Evolutionary conservation across 352 stramenopile species (phyloP), one percentile per base, ranked within the genome.

Genomic region (Pilasporangium apinafurcum): DNA sequence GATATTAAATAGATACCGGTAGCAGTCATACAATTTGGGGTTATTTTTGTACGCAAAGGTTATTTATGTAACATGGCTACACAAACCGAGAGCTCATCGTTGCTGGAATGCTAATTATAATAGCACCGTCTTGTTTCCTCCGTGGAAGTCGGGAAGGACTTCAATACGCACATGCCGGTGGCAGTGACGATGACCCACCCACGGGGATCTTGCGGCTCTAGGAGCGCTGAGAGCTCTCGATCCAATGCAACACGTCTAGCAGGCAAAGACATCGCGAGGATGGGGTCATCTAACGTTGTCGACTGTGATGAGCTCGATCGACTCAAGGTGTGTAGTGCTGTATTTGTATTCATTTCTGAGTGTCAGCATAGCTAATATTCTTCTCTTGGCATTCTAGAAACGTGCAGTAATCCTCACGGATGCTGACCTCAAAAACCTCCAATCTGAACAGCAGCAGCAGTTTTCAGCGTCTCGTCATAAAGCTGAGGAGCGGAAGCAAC

Each of bases 241-340:
- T 63, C 73, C 16, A 69, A 41, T 1, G 72, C 49, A 7, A 78
- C 66, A 24, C 69, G 73, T 9, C 34, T 75, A 37, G 73, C 53
- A 0, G 73, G 73, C 4, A 81, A 83, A 37, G 69, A 86, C 39
- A 83, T 86, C 22, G 69, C 67, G n/a, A n/a, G n/a, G n/a, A n/a
- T 5, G 67, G 73, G 8, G 58, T 73, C 16, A 62, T 59, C n/a
- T 18, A 65, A 60, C 20, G 39, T 74, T 10, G 31, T 83, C 5
- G 44, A 59, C 1, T 32, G 49, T 1, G 52, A 26, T 5, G 67
- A 83, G 9, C 37, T 86, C 16, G 51, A 79, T 10, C 52, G 50
- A 17, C 81, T 86, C 35, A 81, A 82, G 52, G 66, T 74, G 14
- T 6, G 26, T 13, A 18, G 5, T 13, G 1, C 33, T 44, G 4